Conservation (phyloP, 345 rosid genomes). For the Balakata baccata region DNA sequence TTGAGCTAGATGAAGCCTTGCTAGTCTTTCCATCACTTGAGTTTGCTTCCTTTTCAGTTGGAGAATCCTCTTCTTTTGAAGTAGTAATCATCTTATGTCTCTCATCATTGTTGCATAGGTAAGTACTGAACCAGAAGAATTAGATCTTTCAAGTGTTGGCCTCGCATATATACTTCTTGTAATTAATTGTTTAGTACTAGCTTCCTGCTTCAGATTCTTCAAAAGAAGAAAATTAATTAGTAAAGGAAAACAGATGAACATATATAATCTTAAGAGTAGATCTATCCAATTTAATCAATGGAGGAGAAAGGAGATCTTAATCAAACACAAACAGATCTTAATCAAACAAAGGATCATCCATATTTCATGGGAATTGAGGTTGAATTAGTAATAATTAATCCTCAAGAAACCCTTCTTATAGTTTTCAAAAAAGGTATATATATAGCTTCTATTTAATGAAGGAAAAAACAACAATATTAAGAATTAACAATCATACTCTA, state of each 20-base stretch:
- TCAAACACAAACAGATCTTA: too few species aligned
- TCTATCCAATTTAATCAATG: background rate
- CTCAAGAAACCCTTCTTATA: background rate
- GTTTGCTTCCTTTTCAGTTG: conserved; percentile 28
- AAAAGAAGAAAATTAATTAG: background rate
- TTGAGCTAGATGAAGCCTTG: conserved; percentile 32
- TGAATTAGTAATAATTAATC: background rate
- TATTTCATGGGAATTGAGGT: conserved; percentile 1
- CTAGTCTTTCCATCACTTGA: conserved; percentile 35
- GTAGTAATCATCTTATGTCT: conserved; percentile 38
- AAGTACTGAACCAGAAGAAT: background rate
- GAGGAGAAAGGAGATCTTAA: too few species aligned
- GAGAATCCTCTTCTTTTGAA: conserved; percentile 39
- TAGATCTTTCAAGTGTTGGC: background rate
- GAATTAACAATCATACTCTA: too few species aligned
- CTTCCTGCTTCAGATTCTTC: too few species aligned
- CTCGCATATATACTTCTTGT: too few species aligned
- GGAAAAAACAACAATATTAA: background rate
- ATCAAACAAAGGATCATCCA: background rate
- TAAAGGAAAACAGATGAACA: background rate
- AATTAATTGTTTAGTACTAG: too few species aligned
- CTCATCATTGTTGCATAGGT: conserved; percentile 31
- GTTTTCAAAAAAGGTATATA: background rate
- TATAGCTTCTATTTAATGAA: background rate
- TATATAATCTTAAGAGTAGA: background rate